phyloP scores from a whole-genome alignment of 192 early-diverging fungal species.

The Coemansia sp. region DNA sequence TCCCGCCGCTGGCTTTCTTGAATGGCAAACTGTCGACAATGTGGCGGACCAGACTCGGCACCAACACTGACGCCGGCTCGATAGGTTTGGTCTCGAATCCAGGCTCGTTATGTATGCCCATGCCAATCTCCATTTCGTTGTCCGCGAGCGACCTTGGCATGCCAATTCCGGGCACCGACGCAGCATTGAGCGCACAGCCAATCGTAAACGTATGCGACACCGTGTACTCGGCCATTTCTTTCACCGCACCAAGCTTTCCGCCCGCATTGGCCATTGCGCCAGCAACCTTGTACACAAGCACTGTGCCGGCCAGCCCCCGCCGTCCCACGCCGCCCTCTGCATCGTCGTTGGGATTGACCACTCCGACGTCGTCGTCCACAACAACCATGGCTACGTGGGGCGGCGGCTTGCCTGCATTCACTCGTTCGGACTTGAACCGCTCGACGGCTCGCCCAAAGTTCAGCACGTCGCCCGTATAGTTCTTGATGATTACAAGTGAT shows the following conservation, averaged over 20 bases:
- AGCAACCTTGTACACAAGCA: conserved; percentile 80
- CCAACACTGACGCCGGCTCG: conserved; percentile 54
- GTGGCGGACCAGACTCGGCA: conserved; percentile 58
- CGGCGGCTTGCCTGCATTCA: conserved; percentile 47
- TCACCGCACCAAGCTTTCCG: conserved; percentile 60
- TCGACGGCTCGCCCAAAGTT: conserved; percentile 83
- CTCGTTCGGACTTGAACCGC: conserved; percentile 71
- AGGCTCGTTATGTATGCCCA: conserved; percentile 87
- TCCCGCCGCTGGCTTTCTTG: conserved; percentile 20
- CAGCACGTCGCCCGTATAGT: conserved; percentile 80
- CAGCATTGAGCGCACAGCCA: conserved; percentile 72
- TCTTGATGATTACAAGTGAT: conserved; percentile 79
- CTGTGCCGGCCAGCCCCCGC: conserved; percentile 76
- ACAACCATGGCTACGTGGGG: conserved; percentile 68
- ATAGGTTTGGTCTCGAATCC: conserved; percentile 63
- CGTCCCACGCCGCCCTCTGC: conserved; percentile 69
- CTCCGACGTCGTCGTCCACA: conserved; percentile 85
- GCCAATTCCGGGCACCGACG: conserved; percentile 69
- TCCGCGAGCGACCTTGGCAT: conserved; percentile 57
- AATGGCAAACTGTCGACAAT: conserved; percentile 55
- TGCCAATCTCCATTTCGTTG: conserved; percentile 68
- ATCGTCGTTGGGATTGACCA: conserved; percentile 60
- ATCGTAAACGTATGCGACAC: conserved; percentile 72
- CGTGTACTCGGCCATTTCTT: conserved; percentile 58
- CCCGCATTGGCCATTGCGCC: conserved; percentile 69